A percentile compares a stretch with the other conserved stretches of the same genome.
These are phyloP conservation scores for Trifolium dubium DNA, from an alignment of 306 rosid species.

Conservation along the genomic window DNA sequence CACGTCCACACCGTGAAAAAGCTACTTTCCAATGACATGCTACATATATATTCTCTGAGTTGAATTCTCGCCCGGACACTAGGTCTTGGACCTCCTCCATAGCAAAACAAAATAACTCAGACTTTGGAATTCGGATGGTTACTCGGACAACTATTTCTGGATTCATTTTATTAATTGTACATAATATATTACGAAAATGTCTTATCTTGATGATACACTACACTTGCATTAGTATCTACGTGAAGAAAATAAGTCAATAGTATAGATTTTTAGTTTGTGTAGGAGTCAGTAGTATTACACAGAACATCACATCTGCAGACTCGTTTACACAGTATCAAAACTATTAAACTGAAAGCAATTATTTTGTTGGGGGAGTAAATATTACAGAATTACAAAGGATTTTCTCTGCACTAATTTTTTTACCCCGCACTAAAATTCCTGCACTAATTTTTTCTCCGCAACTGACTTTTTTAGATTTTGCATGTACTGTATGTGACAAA, in stretches of 20 bases:
- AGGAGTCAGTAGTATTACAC: neutral
- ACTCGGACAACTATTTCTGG: constrained; percentile 23
- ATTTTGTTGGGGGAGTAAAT: neutral
- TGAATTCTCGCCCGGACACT: constrained; percentile 4
- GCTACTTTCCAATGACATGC: neutral
- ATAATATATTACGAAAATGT: neutral
- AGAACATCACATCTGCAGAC: neutral
- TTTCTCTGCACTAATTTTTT: neutral
- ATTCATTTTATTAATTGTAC: neutral
- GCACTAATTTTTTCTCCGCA: too few species aligned
- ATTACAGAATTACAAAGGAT: neutral
- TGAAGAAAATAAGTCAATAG: neutral
- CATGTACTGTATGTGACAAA: constrained; percentile 6
- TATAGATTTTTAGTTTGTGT: neutral
- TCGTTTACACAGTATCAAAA: neutral
- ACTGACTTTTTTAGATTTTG: neutral
- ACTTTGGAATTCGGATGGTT: neutral
- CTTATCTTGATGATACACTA: constrained; percentile 8
- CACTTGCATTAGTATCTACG: constrained; percentile 7
- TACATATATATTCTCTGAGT: constrained; percentile 12
- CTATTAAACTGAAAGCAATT: neutral
- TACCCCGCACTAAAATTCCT: too few species aligned
- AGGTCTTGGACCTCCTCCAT: neutral
- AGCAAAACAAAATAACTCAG: neutral
- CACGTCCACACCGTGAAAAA: too few species aligned